phyloP scores from a whole-genome alignment of 345 rosid genomes.

The Nephelium lappaceum region DNA sequence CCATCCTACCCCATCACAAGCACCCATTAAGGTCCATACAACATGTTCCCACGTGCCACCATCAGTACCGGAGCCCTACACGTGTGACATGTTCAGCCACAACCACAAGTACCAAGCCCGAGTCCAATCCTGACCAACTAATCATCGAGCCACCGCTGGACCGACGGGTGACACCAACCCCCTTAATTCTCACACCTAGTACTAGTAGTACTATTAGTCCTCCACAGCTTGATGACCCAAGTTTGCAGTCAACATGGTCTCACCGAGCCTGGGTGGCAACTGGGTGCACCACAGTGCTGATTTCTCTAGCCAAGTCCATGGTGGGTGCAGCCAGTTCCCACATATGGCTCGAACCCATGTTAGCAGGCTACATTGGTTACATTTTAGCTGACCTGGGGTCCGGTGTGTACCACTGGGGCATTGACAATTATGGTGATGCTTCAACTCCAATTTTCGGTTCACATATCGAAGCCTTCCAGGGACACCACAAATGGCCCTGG shows the following conservation, averaged over 20 bases:
- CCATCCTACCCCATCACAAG: conserved; percentile 51
- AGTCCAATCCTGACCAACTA: conserved; percentile 34
- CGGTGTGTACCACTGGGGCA: conserved; percentile 94
- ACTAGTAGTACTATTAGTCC: conserved; percentile 1
- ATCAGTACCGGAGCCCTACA: background rate
- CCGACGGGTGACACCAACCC: conserved; percentile 20
- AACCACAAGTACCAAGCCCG: conserved; percentile 41
- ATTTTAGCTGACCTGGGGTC: conserved; percentile 81
- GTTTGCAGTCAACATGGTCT: conserved; percentile 67
- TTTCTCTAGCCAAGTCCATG: conserved; percentile 60
- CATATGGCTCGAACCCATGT: conserved; percentile 55
- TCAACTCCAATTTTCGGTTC: conserved; percentile 70
- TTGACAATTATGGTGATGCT: conserved; percentile 80
- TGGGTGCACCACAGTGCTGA: conserved; percentile 62
- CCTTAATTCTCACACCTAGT: conserved; percentile 3
- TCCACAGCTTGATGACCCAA: conserved; percentile 52
- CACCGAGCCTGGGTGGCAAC: conserved; percentile 76
- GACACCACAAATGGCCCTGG: conserved; percentile 96
- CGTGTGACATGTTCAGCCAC: conserved; percentile 37
- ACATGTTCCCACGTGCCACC: conserved; percentile 26
- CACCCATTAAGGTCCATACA: conserved; percentile 34
- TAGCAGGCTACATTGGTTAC: conserved; percentile 73
- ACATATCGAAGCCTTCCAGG: conserved; percentile 89
- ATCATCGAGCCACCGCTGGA: conserved; percentile 26
- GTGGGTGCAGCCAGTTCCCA: conserved; percentile 50